These are phyloP conservation scores for Huntiella bhutanensis DNA, from an alignment of 2,329 filamentous ascomycete species.

Conservation along the genomic window DNA sequence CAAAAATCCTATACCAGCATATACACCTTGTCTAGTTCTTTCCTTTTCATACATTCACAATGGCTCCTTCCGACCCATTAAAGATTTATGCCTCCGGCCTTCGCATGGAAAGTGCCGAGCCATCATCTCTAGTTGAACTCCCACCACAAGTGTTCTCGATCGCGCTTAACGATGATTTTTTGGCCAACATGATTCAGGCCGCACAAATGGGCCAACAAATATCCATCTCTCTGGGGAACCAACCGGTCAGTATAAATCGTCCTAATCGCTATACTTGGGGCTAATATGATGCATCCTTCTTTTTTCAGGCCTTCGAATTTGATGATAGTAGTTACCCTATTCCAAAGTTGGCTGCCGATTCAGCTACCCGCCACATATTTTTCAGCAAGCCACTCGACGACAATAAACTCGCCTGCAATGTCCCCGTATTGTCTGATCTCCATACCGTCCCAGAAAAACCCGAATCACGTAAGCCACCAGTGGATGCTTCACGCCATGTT, in stretches of 20 bases:
- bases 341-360: constrained; percentile 22
- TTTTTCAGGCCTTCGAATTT: constrained; percentile 32
- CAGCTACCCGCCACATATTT: constrained; percentile 36
- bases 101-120: constrained; percentile 32
- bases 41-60: constrained; percentile 12
- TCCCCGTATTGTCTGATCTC: constrained; percentile 33
- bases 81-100: constrained; percentile 39
- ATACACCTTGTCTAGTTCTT: neutral
- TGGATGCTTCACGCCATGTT: constrained; percentile 17
- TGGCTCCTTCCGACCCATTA: constrained; percentile 23
- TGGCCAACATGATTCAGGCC: constrained; percentile 44
- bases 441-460: constrained; percentile 19
- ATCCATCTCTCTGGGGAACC: constrained; percentile 36
- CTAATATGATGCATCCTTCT: constrained; percentile 5
- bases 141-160: constrained; percentile 39
- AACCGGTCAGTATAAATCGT: constrained; percentile 34
- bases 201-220: constrained; percentile 37
- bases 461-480: constrained; percentile 1
- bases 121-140: constrained; percentile 21
- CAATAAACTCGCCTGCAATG: constrained; percentile 25
- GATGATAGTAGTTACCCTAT: constrained; percentile 31
- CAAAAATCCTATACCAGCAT: neutral
- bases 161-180: constrained; percentile 35
- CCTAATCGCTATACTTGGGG: neutral
- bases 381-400: constrained; percentile 32